Evolutionary conservation across 192 early-diverging fungal species (phyloP).

Genomic region (Coemansia asiatica): DNA sequence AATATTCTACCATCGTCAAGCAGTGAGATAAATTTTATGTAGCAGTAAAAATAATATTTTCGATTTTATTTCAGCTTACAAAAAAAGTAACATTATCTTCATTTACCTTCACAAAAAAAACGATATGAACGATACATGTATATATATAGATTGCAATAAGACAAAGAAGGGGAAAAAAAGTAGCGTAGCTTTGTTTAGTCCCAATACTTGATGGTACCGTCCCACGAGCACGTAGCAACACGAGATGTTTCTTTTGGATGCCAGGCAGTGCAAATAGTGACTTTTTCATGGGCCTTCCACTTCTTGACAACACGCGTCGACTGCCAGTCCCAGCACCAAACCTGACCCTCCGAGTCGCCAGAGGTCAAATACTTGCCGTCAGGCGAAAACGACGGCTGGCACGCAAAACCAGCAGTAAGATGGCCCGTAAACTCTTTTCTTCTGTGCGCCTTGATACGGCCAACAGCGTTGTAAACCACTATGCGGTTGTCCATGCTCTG

Average conservation of each 20-base stretch:
- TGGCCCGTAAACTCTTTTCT: conserved; percentile 94
- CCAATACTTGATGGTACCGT: conserved; percentile 92
- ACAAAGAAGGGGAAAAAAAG: background rate
- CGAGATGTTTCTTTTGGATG: conserved; percentile 92
- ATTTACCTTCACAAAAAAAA: conserved; percentile 3
- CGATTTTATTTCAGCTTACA: background rate
- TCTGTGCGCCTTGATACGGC: conserved; percentile 81
- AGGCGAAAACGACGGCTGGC: conserved; percentile 89
- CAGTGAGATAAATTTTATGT: background rate
- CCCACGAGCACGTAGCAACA: conserved; percentile 93
- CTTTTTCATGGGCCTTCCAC: conserved; percentile 89
- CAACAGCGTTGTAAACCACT: conserved; percentile 81
- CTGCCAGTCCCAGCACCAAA: conserved; percentile 99
- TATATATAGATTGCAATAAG: background rate
- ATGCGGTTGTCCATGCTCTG: conserved; percentile 97
- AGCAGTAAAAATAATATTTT: background rate
- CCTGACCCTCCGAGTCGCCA: conserved; percentile 89
- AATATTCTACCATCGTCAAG: background rate
- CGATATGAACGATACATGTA: too few relatives aligned
- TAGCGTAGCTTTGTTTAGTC: conserved; percentile 36
- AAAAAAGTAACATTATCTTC: background rate
- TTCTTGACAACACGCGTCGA: conserved; percentile 79
- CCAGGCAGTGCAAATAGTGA: conserved; percentile 91
- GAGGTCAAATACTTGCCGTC: conserved; percentile 85
- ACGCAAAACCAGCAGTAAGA: conserved; percentile 94